A percentile compares a stretch with the other conserved stretches of the same genome.
Conservation (phyloP, 192 early-diverging fungal species). For the Gamsiella multidivaricata region DNA sequence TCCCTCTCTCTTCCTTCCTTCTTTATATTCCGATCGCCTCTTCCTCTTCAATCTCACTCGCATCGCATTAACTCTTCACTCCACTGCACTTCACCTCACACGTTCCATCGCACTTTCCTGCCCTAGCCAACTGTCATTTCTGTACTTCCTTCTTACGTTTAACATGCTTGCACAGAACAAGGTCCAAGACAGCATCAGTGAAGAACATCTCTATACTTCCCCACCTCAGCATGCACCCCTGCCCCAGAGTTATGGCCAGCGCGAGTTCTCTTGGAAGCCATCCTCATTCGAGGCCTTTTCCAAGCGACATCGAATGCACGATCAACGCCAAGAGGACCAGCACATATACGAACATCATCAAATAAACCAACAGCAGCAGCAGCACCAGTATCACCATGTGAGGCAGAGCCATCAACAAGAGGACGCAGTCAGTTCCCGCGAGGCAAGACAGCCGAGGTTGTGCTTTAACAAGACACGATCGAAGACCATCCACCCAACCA, state of each 20-base stretch:
- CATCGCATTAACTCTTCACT: neutral
- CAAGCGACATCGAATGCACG: neutral
- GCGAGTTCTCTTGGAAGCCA: slow-evolving; percentile 1
- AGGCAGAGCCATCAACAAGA: too few species aligned
- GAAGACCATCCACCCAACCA: slow-evolving; percentile 16
- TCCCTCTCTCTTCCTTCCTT: neutral
- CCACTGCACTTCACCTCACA: neutral
- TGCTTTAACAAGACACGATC: neutral
- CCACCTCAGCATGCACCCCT: neutral
- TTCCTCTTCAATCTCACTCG: neutral
- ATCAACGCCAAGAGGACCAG: neutral
- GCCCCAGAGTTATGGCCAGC: neutral
- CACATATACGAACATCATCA: neutral
- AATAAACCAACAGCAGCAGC: too few species aligned
- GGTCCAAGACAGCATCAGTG: slow-evolving; percentile 5
- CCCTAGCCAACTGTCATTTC: neutral
- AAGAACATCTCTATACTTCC: neutral
- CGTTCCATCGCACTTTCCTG: neutral
- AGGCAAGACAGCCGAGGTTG: too few species aligned
- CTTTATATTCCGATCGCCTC: neutral
- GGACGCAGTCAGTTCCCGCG: too few species aligned
- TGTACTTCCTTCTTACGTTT: neutral
- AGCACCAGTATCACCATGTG: too few species aligned
- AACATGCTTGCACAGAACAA: slow-evolving; percentile 41
- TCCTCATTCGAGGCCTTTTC: neutral